Evolutionary conservation across 2,329 filamentous ascomycete genomes (phyloP), one percentile per base, ranked within the genome.

Genomic region (Alternaria gansuensis): DNA sequence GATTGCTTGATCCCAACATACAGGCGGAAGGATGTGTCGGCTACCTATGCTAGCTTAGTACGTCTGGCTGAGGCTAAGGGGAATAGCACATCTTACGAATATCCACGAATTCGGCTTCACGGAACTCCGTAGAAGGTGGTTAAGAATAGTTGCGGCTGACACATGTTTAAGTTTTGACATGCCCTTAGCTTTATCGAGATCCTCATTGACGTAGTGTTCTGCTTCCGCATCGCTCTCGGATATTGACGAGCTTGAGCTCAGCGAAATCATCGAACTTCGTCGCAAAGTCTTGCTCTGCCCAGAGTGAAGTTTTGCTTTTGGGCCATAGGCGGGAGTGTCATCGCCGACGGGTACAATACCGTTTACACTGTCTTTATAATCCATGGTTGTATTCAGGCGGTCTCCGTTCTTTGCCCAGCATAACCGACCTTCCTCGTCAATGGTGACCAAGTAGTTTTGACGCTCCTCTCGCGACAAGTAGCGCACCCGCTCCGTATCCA

Each of bases 91-190:
- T 68, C 80, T 67, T 64, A 84, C 93, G 70, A 96, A 97, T 64
- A 97, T 96, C 93, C 93, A 97, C 4, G 91, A 95, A 71, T 94
- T 93, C 63, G 92, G 92, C 76, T 88, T 90, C 37, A 93, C 90
- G 0, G 90, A 88, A 64, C 91, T 90, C 60, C 91, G 87, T 14
- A 95, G 82, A 5, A 96, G 82, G 63, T 90, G 90, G 75, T 95
- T 92, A 74, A 94, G 85, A 3, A 96, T 83, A 0, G 89, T 88
- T 0, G 89, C 86, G 1, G 90, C 86, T 5, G 86, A 90, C 3
- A 93, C 82, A 69, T 92, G 87, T 46, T 84, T 86, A 55, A 89
- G 73, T 62, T 88, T 90, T 39, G 83, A 82, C 14, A 85, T 63
- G 0, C 88, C 87, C 59, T 85, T 87, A 0, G 84, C 84, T 4